phyloP scores from a whole-genome alignment of 305 asterid species.

The Rubia tinctorum region DNA sequence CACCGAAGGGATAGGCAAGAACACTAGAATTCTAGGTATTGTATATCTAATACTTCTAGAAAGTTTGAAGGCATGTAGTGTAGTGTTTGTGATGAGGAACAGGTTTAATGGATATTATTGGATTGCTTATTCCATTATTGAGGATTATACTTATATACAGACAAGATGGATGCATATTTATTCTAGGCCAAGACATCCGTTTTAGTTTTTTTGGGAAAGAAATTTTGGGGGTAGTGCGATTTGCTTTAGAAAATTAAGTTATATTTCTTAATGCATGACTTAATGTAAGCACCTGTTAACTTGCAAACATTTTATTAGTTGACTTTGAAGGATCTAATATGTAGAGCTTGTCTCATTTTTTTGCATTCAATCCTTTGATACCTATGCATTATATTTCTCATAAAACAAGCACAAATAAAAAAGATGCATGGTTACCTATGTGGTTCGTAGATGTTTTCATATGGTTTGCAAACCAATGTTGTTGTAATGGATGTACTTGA shows the following conservation, averaged over 20 bases:
- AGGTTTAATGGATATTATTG: no score
- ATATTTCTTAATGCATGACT: no score
- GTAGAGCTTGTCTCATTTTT: background rate
- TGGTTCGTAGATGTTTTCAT: background rate
- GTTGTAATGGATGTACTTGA: background rate
- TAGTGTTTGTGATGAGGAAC: no score
- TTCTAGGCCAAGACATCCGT: background rate
- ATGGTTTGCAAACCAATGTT: background rate
- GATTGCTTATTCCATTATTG: no score
- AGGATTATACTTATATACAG: no score
- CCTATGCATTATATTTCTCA: background rate
- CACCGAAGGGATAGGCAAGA: no score
- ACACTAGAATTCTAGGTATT: background rate
- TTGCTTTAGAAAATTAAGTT: no score
- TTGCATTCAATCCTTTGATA: background rate
- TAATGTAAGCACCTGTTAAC: no score
- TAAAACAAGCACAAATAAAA: background rate
- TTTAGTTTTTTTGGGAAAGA: background rate
- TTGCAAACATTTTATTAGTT: no score
- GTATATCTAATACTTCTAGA: background rate
- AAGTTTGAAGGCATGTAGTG: no score
- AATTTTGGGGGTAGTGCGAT: background rate
- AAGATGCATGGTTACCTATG: background rate
- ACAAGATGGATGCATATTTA: no score
- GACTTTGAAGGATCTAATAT: background rate